Conservation (phyloP, 139 green algal species). For the Coelastrella sp. region DNA sequence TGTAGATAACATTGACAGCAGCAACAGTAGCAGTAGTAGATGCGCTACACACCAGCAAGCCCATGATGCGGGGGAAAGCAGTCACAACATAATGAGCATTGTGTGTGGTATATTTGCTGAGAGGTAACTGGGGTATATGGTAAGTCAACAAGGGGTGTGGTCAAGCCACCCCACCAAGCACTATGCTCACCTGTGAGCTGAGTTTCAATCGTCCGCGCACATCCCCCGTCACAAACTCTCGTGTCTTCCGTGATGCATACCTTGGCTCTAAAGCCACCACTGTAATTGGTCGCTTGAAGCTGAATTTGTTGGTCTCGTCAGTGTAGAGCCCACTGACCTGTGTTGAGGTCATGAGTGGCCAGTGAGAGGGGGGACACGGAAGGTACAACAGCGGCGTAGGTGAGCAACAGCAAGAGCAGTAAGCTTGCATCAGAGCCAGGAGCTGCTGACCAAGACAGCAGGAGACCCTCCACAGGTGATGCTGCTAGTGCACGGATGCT, state of each 20-base stretch:
- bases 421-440: no score
- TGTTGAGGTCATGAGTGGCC: no score
- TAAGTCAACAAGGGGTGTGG: not conserved
- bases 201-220: constrained; percentile 77
- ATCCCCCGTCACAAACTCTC: constrained; percentile 85
- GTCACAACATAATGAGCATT: not conserved
- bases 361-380: no score
- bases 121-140: no score
- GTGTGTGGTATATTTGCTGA: no score
- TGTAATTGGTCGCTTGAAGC: constrained; percentile 69
- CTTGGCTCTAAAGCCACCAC: constrained; percentile 89
- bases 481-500: no score
- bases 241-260: constrained; percentile 74
- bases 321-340: constrained; percentile 76
- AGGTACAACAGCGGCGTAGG: no score
- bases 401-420: no score
- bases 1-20: not conserved
- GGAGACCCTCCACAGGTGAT: no score
- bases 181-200: constrained; percentile 75
- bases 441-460: no score
- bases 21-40: not conserved
- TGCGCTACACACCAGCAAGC: not conserved
- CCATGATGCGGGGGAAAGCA: not conserved
- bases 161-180: no score
- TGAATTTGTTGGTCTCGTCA: constrained; percentile 63